Conservation (phyloP, 108 stramenopile species). For the Stephanodiscus minutulus region DNA sequence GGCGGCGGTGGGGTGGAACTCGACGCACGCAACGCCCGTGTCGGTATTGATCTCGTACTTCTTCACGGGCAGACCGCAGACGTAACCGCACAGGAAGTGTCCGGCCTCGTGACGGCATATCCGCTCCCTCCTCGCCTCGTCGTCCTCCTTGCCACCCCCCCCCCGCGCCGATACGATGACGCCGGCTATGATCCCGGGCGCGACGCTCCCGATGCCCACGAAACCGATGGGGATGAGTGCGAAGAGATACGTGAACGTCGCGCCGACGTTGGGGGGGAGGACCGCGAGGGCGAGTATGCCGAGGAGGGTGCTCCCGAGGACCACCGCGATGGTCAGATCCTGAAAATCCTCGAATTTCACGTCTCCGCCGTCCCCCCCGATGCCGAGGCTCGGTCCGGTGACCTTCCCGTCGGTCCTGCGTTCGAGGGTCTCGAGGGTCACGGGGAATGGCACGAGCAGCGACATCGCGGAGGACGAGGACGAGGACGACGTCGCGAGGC, state of each 20-base stretch:
- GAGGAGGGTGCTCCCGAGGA: conserved; percentile 53
- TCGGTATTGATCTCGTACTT: conserved; percentile 54
- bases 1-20: conserved; percentile 60
- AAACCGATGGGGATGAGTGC: conserved; percentile 83
- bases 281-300: conserved; percentile 67
- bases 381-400: conserved; percentile 59
- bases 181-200: conserved; percentile 74
- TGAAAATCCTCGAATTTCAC: conserved; percentile 87
- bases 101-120: conserved; percentile 84
- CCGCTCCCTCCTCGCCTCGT: conserved; percentile 45
- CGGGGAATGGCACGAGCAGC: conserved; percentile 56
- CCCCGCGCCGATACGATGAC: conserved; percentile 53
- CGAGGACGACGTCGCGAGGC: conserved; percentile 37
- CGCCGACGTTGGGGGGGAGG: conserved; percentile 79
- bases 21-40: conserved; percentile 71
- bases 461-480: conserved; percentile 43
- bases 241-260: conserved; percentile 77
- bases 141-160: conserved; percentile 48
- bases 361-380: conserved; percentile 64
- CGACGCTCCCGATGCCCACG: conserved; percentile 71
- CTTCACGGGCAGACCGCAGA: conserved; percentile 81
- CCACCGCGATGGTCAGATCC: conserved; percentile 72
- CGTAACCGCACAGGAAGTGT: conserved; percentile 83
- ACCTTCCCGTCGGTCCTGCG: conserved; percentile 59
- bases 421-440: conserved; percentile 65